A percentile compares a stretch with the other conserved stretches of the same genome.
phyloP scores from a whole-genome alignment of 768 basidiomycete species.

The Lactifluus piperatus region DNA sequence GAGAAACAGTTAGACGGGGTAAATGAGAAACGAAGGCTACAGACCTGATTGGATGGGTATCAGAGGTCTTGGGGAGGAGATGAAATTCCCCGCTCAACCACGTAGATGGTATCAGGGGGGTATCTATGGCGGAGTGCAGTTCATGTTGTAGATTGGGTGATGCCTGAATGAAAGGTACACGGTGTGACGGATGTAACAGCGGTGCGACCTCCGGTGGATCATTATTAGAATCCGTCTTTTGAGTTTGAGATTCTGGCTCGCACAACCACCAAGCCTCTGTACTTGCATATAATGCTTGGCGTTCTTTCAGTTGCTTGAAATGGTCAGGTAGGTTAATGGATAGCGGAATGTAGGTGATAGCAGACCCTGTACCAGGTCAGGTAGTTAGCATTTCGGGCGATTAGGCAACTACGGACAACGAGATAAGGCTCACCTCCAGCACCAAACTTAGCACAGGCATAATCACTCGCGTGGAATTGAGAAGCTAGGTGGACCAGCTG shows the following conservation, averaged over 20 bases:
- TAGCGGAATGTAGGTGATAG: conserved; percentile 17
- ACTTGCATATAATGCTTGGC: conserved; percentile 16
- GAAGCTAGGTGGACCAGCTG: conserved; percentile 21
- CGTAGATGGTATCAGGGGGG: conserved; percentile 18
- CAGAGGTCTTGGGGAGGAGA: conserved; percentile 17
- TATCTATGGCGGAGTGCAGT: conserved; percentile 23
- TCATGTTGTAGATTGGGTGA: conserved; percentile 21
- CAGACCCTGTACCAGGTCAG: conserved; percentile 8
- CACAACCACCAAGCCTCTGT: conserved; percentile 20
- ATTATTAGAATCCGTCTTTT: background rate
- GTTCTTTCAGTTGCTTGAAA: conserved; percentile 17
- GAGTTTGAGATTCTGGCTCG: background rate
- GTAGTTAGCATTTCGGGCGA: background rate
- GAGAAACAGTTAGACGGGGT: background rate
- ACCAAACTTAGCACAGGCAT: conserved; percentile 20
- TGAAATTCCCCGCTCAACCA: conserved; percentile 11
- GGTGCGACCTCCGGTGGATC: background rate
- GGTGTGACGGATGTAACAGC: background rate
- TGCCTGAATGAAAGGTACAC: conserved; percentile 1
- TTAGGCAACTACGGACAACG: background rate
- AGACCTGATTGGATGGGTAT: conserved; percentile 20
- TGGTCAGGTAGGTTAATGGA: conserved; percentile 20
- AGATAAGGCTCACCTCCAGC: conserved; percentile 9
- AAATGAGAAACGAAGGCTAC: background rate
- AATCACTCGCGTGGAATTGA: conserved; percentile 21